phyloP scores from a whole-genome alignment of 257 asterid species.

The Scutellaria minor region DNA sequence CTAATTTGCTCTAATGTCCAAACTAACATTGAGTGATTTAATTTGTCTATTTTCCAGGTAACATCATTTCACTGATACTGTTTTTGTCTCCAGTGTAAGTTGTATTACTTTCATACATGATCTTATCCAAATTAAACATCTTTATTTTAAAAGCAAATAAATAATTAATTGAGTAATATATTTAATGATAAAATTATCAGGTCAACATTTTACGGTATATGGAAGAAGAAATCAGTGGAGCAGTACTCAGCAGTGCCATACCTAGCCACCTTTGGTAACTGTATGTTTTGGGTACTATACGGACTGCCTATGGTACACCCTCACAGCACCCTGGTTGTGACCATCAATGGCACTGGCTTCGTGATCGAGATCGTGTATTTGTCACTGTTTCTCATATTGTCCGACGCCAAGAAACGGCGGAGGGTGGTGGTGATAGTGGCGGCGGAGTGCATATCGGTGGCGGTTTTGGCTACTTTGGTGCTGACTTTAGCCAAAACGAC shows the following conservation, averaged over 20 bases:
- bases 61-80: conserved; percentile 63
- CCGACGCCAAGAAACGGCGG: conserved; percentile 51
- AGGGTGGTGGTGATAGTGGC: conserved; percentile 43
- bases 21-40: too few relatives aligned
- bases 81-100: conserved; percentile 85
- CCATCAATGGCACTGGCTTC: conserved; percentile 74
- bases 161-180: too few relatives aligned
- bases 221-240: conserved; percentile 75
- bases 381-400: conserved; percentile 46
- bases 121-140: neutral
- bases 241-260: conserved; percentile 84
- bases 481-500: conserved; percentile 49
- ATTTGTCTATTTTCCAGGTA: conserved; percentile 60
- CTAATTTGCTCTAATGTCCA: too few relatives aligned
- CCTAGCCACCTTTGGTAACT: conserved; percentile 75
- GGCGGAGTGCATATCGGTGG: conserved; percentile 57
- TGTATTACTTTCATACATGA: neutral
- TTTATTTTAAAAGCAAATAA: too few relatives aligned
- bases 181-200: conserved; percentile 24
- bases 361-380: conserved; percentile 64
- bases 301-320: conserved; percentile 88
- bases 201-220: conserved; percentile 69
- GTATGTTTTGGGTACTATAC: conserved; percentile 79
- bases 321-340: conserved; percentile 67
- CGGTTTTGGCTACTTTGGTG: conserved; percentile 52